Evolutionary conservation across 148 eudicot species (phyloP).

Genomic region (Chenopodium berlandieri): DNA sequence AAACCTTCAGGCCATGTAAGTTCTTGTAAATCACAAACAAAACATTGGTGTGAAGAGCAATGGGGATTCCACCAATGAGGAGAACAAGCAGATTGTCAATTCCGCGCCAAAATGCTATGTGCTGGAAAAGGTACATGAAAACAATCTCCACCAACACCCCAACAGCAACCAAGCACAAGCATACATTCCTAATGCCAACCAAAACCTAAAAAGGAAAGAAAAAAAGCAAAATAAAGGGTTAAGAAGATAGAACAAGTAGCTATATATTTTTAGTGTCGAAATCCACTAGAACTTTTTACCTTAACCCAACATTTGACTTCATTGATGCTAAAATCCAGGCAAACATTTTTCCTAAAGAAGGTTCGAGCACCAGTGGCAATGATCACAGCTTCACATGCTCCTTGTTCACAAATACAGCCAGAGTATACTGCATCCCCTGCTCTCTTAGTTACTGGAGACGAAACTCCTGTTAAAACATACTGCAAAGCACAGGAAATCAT

Average conservation of each 20-base stretch:
- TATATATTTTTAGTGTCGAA: too few relatives aligned
- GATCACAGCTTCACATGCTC: slow-evolving; percentile 8
- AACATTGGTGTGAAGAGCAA: neutral
- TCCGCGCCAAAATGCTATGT: neutral
- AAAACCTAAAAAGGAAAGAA: neutral
- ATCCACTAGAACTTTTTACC: neutral
- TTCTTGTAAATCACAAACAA: neutral
- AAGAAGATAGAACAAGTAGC: too few relatives aligned
- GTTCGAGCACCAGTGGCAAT: neutral
- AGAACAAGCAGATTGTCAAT: neutral
- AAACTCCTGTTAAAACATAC: neutral
- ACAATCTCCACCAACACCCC: slow-evolving; percentile 14
- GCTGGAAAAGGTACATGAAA: slow-evolving; percentile 18
- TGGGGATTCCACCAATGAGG: slow-evolving; percentile 10
- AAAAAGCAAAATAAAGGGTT: neutral
- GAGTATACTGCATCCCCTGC: slow-evolving; percentile 9
- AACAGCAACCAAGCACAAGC: slow-evolving; percentile 1
- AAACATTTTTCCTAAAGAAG: neutral
- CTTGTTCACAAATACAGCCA: slow-evolving; percentile 13
- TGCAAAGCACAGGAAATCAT: neutral
- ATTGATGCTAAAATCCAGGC: neutral
- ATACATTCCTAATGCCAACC: neutral
- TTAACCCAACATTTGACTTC: neutral
- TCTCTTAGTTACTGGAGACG: neutral
- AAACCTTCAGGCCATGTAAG: neutral